These are phyloP conservation scores for Endogone sp. DNA, from an alignment of 192 early-diverging fungal genomes.

Conservation along the genomic window DNA sequence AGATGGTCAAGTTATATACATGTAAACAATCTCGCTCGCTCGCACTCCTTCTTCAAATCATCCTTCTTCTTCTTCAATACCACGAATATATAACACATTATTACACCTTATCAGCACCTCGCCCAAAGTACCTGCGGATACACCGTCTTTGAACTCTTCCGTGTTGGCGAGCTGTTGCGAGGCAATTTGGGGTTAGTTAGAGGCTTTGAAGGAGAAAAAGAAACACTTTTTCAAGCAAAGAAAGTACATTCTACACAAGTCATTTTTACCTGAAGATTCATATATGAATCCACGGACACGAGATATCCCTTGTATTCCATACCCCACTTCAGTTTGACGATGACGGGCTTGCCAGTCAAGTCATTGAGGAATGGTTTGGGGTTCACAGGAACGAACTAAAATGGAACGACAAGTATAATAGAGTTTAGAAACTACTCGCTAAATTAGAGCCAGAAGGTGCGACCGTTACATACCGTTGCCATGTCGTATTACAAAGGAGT, in stretches of 20 bases:
- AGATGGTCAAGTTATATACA: no score
- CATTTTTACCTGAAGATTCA: slow-evolving; percentile 84
- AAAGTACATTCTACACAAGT: background rate
- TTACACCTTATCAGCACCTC: slow-evolving; percentile 95
- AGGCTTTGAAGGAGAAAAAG: slow-evolving; percentile 7
- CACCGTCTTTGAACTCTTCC: slow-evolving; percentile 94
- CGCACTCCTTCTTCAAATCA: background rate
- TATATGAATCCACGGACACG: slow-evolving; percentile 90
- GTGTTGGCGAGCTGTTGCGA: slow-evolving; percentile 88
- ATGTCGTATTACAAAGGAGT: background rate
- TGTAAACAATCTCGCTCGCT: no score
- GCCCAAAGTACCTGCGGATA: slow-evolving; percentile 79
- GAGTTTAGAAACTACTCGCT: no score
- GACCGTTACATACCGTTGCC: background rate
- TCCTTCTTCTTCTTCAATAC: slow-evolving; percentile 46
- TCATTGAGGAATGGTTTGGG: slow-evolving; percentile 95
- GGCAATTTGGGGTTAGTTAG: slow-evolving; percentile 50
- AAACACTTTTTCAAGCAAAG: slow-evolving; percentile 5
- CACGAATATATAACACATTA: slow-evolving; percentile 79
- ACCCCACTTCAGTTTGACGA: slow-evolving; percentile 98
- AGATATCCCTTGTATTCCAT: slow-evolving; percentile 95
- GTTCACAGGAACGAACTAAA: slow-evolving; percentile 69
- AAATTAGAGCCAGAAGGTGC: no score
- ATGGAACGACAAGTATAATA: no score
- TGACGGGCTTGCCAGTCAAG: slow-evolving; percentile 87